Evolutionary conservation across 257 asterid species (phyloP).

Genomic region (Petrea volubilis): DNA sequence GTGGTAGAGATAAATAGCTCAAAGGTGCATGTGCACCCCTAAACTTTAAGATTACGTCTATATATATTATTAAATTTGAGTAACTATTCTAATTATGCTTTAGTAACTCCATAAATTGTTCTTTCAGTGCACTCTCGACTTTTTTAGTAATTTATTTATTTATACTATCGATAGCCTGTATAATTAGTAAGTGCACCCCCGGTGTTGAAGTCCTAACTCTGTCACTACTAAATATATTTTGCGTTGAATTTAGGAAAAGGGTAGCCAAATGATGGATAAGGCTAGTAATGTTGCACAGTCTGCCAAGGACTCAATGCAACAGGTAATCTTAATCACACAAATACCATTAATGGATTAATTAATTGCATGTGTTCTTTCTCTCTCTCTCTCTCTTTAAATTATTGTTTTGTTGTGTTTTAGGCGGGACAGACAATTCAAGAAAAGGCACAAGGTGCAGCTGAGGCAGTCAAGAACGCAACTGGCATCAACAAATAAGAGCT

Average conservation of each 20-base stretch:
- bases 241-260: conserved; percentile 46
- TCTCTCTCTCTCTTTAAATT: background rate
- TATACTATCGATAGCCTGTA: too few species aligned
- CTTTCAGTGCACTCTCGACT: too few species aligned
- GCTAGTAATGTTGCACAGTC: conserved; percentile 61
- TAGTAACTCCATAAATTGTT: too few species aligned
- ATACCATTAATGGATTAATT: background rate
- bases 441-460: conserved; percentile 52
- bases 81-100: too few species aligned
- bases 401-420: conserved; percentile 7
- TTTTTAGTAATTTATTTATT: too few species aligned
- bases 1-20: background rate
- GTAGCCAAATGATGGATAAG: conserved; percentile 49
- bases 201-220: too few species aligned
- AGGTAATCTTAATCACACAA: conserved; percentile 21
- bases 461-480: conserved; percentile 47
- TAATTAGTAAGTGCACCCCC: too few species aligned
- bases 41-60: too few species aligned
- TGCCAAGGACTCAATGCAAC: conserved; percentile 51
- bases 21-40: too few species aligned
- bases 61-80: too few species aligned
- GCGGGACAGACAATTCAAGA: conserved; percentile 45
- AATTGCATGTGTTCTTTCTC: background rate
- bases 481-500: conserved; percentile 42
- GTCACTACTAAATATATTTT: background rate